These are phyloP conservation scores for Asterophora parasitica DNA, from an alignment of 768 basidiomycete species.

Conservation along the genomic window DNA sequence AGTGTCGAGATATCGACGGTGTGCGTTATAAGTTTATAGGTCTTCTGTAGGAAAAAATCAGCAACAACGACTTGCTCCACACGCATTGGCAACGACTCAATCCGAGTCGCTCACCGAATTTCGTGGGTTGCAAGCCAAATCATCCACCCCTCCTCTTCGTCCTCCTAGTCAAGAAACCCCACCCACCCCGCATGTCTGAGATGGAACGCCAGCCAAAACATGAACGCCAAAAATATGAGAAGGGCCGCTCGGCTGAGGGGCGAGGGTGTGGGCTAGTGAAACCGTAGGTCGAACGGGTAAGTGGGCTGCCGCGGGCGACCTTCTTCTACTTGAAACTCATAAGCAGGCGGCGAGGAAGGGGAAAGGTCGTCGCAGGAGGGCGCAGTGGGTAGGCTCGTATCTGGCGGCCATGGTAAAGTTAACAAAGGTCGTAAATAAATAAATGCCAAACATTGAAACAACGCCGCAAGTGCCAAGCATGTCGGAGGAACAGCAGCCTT, in stretches of 20 bases:
- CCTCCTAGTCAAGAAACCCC: slow-evolving; percentile 5
- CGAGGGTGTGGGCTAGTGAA: slow-evolving; percentile 13
- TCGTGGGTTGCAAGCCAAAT: background rate
- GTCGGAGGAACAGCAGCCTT: slow-evolving; percentile 41
- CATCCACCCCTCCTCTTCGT: background rate
- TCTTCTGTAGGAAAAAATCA: no score
- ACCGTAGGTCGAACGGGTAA: slow-evolving; percentile 13
- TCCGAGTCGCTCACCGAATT: background rate
- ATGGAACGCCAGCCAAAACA: slow-evolving; percentile 14
- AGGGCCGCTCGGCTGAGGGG: slow-evolving; percentile 14
- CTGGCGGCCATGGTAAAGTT: no score
- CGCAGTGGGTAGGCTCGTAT: no score
- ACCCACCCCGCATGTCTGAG: slow-evolving; percentile 18
- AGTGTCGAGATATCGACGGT: no score
- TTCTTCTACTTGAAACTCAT: slow-evolving; percentile 15
- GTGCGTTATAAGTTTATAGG: no score
- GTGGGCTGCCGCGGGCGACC: slow-evolving; percentile 10
- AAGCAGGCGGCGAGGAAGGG: slow-evolving; percentile 1
- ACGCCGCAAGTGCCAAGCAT: slow-evolving; percentile 21
- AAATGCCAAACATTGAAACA: no score
- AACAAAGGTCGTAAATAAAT: no score
- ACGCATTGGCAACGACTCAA: no score
- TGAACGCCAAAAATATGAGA: slow-evolving; percentile 9
- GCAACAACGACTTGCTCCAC: no score
- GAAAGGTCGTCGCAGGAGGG: no score